Base-by-base conservation (phyloP, 192 early-diverging fungal species). In the Umbelopsis sp. region DNA sequence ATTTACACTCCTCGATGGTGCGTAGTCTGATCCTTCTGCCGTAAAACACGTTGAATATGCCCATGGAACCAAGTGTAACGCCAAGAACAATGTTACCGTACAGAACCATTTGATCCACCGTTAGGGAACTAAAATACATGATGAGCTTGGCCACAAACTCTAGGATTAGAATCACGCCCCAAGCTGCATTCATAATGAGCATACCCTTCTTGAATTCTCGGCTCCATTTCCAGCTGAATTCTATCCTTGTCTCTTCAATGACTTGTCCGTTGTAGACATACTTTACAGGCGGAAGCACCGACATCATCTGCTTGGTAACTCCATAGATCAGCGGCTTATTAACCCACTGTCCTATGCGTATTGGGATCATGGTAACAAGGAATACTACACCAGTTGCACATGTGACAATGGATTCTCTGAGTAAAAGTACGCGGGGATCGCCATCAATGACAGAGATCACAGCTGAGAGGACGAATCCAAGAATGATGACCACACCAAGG, bases 41-140 rank as follows among this genome's bases (percentile, higher is more conserved):
- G 47, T 49, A 49, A 21, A 49, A 1, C 6, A 16, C n/a, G 47
- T 49, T 49, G 20, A 49, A 17, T 1, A 49, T 0, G 4, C 47
- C 47, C 51, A 71, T 45, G 21, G 43, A 4, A 24, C 72, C 67
- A 12, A 80, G 21, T 17, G 75, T 26, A 11, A 41, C 66, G 14
- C n/a, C 43, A 17, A 81, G 36, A 45, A 83, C 69, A 41, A 83
- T 74, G 50, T 81, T 83, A 41, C 74, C 73, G 44, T 68, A 72
- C 41, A 74, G 54, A 0, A 71, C 70, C 31, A 71, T 51, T 54
- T 56, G 51, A 43, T 71, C 70, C 17, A 71, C 20, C 1, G 70
- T 62, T 5, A 71, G 52, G 9, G 70, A 21, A 9, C 68, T 70
- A 32, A 53, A 38, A 36, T 53, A 53, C 49, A 71, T 34, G 51